Conservation (phyloP, 169 alveolate species). For the Nephromyces sp. region DNA sequence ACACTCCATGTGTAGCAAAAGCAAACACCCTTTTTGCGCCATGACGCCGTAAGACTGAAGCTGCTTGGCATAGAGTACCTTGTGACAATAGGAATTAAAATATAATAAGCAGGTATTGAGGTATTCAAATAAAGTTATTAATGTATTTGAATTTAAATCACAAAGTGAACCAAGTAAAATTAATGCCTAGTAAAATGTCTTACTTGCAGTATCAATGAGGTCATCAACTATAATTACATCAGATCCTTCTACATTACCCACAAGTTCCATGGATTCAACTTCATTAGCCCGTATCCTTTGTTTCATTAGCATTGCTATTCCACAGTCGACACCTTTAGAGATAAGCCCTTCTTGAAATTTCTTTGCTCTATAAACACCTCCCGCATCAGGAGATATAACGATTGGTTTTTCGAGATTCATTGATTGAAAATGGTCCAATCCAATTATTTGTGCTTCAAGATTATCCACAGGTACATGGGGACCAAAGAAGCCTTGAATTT, state of each 20-base stretch:
- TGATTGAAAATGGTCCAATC: constrained; percentile 58
- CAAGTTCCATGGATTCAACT: constrained; percentile 79
- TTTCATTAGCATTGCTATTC: constrained; percentile 47
- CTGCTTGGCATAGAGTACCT: constrained; percentile 93
- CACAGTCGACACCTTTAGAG: constrained; percentile 36
- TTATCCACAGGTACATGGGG: constrained; percentile 87
- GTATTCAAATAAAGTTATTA: neutral
- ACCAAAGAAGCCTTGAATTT: constrained; percentile 82
- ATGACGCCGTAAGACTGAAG: constrained; percentile 68
- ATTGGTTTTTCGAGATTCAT: constrained; percentile 66
- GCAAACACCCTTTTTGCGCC: constrained; percentile 90
- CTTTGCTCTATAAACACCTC: constrained; percentile 67
- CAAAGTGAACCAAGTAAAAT: neutral
- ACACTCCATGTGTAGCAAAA: constrained; percentile 90
- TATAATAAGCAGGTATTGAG: neutral
- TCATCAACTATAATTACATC: constrained; percentile 90
- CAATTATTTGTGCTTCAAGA: constrained; percentile 71
- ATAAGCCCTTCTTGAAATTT: constrained; percentile 65
- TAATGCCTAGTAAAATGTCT: neutral
- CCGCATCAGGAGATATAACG: constrained; percentile 92
- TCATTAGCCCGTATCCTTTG: constrained; percentile 57
- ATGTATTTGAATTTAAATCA: neutral
- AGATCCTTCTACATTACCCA: constrained; percentile 84
- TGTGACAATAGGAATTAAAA: neutral
- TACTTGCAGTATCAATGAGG: constrained; percentile 87